Evolutionary conservation across 108 stramenopile genomes (phyloP), one percentile per base, ranked within the genome.

Genomic region (Nitzschia putrida): DNA sequence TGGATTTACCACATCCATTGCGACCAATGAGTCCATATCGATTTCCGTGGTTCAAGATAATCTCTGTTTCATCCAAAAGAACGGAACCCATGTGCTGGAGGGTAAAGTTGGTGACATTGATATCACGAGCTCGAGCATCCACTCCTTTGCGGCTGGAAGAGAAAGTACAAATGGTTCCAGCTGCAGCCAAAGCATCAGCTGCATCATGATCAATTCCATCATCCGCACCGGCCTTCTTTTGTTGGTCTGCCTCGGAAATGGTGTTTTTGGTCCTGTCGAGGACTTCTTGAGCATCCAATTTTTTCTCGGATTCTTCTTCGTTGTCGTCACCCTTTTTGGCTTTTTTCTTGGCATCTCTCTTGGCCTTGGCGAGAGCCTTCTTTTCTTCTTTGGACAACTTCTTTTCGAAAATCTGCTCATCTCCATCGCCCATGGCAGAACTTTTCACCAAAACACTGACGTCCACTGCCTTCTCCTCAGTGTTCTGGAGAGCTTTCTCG

Each of bases 31-130:
- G 59, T 21, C 74, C 93, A 66, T 99, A 99, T 16, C 97, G 80
- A 73, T 98, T 97, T 18, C 98, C 98, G 70, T 96, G 97, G 89
- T 99, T 98, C 44, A 99, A 71, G 16, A 91, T 84, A 47, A 99
- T 78, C 45, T 87, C 86, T 13, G 96, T 89, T 68, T 95, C 98
- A 73, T 97, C 95, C 63, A 99, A 67, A 71, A 99, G 82, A 23
- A 95, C 88, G 39, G 73, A 81, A 8, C 97, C 96, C 80, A 87
- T 89, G 67, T 97, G 97, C 68, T 90, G 89, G 61, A 99, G 57
- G 9, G 97, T 97, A 41, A 99, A 92, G 71, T 96, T 93, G 54
- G 84, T 79, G 0, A 98, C 96, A 73, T 97, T 95, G 50, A 99
- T 89, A 69, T 99, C 98, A 23, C 95, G 82, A 29, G 84, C 75